Base-by-base conservation (phyloP, 2,329 filamentous ascomycete species). In the Clarireedia paspali region DNA sequence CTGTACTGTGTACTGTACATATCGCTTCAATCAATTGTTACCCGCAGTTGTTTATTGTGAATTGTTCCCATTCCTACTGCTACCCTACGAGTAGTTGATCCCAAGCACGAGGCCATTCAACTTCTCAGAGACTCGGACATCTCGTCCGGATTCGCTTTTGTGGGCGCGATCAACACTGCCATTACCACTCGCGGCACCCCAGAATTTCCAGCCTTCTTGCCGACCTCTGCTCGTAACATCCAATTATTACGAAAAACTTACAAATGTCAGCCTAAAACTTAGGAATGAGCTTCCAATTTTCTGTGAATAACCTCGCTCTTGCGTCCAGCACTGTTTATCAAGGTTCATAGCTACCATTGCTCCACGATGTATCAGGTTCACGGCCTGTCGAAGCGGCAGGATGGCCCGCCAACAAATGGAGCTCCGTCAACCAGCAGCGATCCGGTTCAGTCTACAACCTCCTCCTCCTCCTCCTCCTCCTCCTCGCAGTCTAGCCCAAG, bases 241-340 rank as follows among this genome's bases (percentile, higher is more conserved):
- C 14, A 24, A 24, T 46, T 24, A 24, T 27, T 47, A 34, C 26
- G 10, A 17, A 15, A 26, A 20, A 27, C 26, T 15, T n/a, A 39
- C 47, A 36, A 34, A 45, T 50, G 53, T 45, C 47, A 50, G 26
- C 47, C 24, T 55, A 44, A 36, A 36, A 17, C 26, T 50, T 47
- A 34, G 42, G 42, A 48, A 55, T 55, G 52, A 55, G 46, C 23
- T 49, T 50, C 53, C 46, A 55, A 55, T 50, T 34, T 44, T 55
- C 15, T 48, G 36, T 27, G 20, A 42, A 44, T 27, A 55, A 20
- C 53, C 34, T 50, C 44, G 34, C 46, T 50, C 27, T 44, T 36
- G 38, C 46, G 27, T 36, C 47, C 34, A 26, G 46, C 40, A 45
- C 44, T 42, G 15, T 36, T 24, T 34, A 36, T 50, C 34, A 12